A percentile compares a stretch with the other conserved stretches of the same genome.
These are phyloP conservation scores for Aureobasidium sp. DNA, from an alignment of 2,329 filamentous ascomycete genomes.

Conservation along the genomic window DNA sequence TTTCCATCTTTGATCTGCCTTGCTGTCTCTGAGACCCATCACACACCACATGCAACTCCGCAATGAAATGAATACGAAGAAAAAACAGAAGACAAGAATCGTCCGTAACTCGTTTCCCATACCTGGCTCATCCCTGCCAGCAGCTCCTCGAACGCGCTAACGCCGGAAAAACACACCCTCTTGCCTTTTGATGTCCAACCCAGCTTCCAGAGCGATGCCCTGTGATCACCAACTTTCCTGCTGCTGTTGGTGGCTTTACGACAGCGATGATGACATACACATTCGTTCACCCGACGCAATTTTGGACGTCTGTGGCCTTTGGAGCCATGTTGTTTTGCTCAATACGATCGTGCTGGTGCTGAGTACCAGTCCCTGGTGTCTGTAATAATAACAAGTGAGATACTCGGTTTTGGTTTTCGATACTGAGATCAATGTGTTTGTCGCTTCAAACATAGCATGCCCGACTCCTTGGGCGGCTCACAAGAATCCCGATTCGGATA, in stretches of 20 bases:
- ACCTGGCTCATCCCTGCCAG: background rate
- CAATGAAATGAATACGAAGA: background rate
- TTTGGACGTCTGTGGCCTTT: background rate
- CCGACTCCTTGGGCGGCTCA: constrained; percentile 24
- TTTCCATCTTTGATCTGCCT: background rate
- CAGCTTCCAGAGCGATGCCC: background rate
- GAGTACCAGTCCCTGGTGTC: background rate
- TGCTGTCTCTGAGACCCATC: background rate
- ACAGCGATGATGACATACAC: background rate
- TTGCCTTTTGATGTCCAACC: background rate
- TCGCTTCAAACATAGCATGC: background rate
- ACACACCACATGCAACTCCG: background rate
- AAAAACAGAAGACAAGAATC: background rate
- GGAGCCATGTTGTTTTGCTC: background rate
- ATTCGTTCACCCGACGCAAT: background rate
- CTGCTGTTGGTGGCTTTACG: background rate
- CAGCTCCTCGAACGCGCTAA: background rate
- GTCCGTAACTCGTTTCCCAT: background rate
- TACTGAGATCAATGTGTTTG: background rate
- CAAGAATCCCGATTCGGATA: constrained; percentile 48
- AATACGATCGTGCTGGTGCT: background rate
- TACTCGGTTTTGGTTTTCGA: background rate
- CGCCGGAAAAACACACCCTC: background rate
- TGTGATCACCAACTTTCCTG: background rate
- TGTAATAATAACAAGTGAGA: background rate